A percentile compares a stretch with the other conserved stretches of the same genome.
Evolutionary conservation across 2,329 filamentous ascomycete genomes (phyloP).

Genomic region (Pseudogymnoascus sp.): DNA sequence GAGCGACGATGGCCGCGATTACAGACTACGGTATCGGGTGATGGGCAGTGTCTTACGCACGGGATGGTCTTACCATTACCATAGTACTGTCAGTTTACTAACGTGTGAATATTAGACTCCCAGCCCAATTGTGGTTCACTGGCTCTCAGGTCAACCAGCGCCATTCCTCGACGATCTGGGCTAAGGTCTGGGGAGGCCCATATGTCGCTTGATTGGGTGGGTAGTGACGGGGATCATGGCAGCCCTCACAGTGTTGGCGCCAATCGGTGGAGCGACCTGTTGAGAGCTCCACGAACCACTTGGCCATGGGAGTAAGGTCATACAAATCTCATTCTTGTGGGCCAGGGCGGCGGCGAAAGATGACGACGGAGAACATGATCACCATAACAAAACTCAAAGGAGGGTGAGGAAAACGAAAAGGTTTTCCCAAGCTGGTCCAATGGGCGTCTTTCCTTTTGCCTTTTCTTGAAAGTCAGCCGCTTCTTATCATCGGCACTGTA

Average conservation of each 20-base stretch:
- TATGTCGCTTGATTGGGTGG: slow-evolving; percentile 4
- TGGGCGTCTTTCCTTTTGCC: not conserved
- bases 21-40: not conserved
- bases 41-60: slow-evolving; percentile 1
- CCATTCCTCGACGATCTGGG: not conserved
- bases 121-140: not conserved
- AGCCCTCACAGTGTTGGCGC: not conserved
- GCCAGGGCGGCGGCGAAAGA: not conserved
- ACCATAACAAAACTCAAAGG: not conserved
- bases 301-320: not conserved
- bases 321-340: slow-evolving; percentile 3
- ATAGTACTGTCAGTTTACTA: not conserved
- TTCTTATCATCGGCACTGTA: not conserved
- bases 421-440: not conserved
- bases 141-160: not conserved
- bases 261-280: not conserved
- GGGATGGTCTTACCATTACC: not conserved
- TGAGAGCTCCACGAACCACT: not conserved
- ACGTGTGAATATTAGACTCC: not conserved
- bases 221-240: slow-evolving; percentile 6
- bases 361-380: not conserved
- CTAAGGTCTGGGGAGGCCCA: not conserved
- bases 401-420: not conserved
- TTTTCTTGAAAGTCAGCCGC: not conserved
- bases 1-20: not conserved